Percentiles rank a stretch among this genome's conserved stretches.
These are phyloP conservation scores for Dalechampia spathulata DNA, from an alignment of 441 rosid species.

Conservation along the genomic window DNA sequence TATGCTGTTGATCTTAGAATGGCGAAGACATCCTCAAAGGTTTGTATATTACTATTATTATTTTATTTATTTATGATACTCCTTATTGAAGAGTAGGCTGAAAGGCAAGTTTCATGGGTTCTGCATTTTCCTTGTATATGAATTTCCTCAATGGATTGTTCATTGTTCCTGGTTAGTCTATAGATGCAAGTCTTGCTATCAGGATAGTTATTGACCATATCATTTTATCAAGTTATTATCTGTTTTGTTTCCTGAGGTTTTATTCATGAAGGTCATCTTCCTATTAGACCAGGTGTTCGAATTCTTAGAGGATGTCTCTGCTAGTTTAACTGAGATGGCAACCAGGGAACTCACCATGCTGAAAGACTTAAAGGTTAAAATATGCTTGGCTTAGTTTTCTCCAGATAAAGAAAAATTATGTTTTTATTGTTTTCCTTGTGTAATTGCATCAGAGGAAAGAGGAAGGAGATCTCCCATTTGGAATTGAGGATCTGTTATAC, in stretches of 20 bases:
- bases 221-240: not conserved
- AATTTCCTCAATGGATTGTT: not conserved
- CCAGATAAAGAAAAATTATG: not conserved
- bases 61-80: slow-evolving; percentile 1
- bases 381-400: slow-evolving; percentile 11
- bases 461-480: slow-evolving; percentile 84
- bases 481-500: slow-evolving; percentile 77
- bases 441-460: slow-evolving; percentile 61
- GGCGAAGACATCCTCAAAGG: slow-evolving; percentile 86
- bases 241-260: slow-evolving; percentile 7
- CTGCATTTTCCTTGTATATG: not conserved
- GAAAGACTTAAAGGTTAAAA: slow-evolving; percentile 75
- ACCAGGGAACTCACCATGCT: slow-evolving; percentile 54
- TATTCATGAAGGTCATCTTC: slow-evolving; percentile 5
- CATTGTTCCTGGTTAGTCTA: not conserved
- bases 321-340: slow-evolving; percentile 70
- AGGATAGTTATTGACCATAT: not conserved
- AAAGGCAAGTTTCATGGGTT: slow-evolving; percentile 5
- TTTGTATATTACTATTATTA: slow-evolving; percentile 21
- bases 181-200: not conserved
- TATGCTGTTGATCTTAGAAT: slow-evolving; percentile 73
- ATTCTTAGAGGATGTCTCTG: slow-evolving; percentile 85
- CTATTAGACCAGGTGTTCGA: slow-evolving; percentile 54
- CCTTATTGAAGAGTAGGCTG: not conserved
- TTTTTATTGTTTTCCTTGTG: slow-evolving; percentile 6